A percentile compares a stretch with the other conserved stretches of the same genome.
Conservation (phyloP, 805 yeast genomes). For the Nakazawaea laoshanensis region DNA sequence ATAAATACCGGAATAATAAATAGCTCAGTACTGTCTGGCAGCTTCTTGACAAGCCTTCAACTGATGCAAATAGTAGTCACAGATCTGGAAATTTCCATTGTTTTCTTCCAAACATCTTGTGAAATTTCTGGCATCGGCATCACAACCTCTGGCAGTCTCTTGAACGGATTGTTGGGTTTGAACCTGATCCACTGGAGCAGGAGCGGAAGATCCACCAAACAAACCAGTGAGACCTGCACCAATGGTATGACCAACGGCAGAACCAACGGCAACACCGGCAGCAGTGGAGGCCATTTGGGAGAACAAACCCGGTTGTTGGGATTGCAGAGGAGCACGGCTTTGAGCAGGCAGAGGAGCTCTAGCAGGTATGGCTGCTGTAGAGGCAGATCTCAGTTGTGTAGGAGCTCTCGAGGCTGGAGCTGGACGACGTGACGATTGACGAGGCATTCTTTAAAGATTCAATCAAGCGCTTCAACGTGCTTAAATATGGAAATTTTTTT, state of each 20-base stretch:
- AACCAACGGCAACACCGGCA: constrained; percentile 99
- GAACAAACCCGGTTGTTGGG: constrained; percentile 75
- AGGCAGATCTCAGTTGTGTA: constrained; percentile 62
- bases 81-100: constrained; percentile 91
- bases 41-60: constrained; percentile 97
- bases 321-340: constrained; percentile 43
- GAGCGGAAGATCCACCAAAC: constrained; percentile 74
- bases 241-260: constrained; percentile 91
- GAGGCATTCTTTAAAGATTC: constrained; percentile 18
- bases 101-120: constrained; percentile 94
- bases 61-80: constrained; percentile 96
- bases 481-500: too few species aligned
- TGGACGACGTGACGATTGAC: constrained; percentile 29
- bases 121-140: constrained; percentile 87
- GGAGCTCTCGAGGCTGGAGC: constrained; percentile 36
- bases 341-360: constrained; percentile 36
- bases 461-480: too few species aligned
- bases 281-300: constrained; percentile 98
- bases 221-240: constrained; percentile 90
- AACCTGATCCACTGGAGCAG: constrained; percentile 38
- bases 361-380: constrained; percentile 62
- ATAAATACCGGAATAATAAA: too few species aligned
- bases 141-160: constrained; percentile 58
- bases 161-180: constrained; percentile 31
- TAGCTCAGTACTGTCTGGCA: constrained; percentile 72